Evolutionary conservation across 305 asterid species (phyloP).

Genomic region (Ruellia speciosa): DNA sequence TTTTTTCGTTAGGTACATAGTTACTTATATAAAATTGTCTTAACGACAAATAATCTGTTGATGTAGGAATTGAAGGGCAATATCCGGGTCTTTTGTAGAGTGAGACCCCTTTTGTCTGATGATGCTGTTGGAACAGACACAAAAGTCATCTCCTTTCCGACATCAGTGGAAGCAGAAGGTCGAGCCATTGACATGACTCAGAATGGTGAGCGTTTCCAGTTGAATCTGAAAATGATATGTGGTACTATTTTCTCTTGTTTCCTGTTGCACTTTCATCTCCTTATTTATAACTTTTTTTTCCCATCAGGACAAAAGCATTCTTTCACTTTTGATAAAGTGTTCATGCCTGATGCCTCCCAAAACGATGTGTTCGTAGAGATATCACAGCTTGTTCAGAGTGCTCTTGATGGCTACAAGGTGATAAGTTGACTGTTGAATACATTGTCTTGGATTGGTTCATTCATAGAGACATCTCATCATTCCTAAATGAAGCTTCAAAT

Average conservation of each 20-base stretch:
- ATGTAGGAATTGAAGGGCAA: conserved; percentile 89
- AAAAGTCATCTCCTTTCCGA: conserved; percentile 70
- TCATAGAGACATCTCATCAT: no score
- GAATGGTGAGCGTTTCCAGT: conserved; percentile 42
- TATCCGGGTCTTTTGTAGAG: conserved; percentile 90
- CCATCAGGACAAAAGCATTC: conserved; percentile 34
- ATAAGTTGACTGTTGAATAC: conserved; percentile 4
- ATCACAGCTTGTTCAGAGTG: conserved; percentile 98
- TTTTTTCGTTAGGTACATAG: neutral
- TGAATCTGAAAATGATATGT: neutral
- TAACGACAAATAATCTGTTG: conserved; percentile 17
- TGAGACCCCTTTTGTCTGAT: conserved; percentile 69
- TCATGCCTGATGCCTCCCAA: conserved; percentile 72
- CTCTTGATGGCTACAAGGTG: conserved; percentile 98
- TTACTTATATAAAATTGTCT: neutral
- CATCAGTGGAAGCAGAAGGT: conserved; percentile 59
- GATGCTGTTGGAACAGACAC: conserved; percentile 55
- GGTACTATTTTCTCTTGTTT: neutral
- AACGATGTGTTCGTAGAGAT: conserved; percentile 86
- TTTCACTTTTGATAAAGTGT: conserved; percentile 87
- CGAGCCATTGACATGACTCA: conserved; percentile 77
- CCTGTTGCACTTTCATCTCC: neutral
- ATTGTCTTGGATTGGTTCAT: no score
- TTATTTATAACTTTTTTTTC: neutral
- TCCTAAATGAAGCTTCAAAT: no score